phyloP scores from a whole-genome alignment of 2,329 filamentous ascomycete species.

The Colletotrichum cuscutae region DNA sequence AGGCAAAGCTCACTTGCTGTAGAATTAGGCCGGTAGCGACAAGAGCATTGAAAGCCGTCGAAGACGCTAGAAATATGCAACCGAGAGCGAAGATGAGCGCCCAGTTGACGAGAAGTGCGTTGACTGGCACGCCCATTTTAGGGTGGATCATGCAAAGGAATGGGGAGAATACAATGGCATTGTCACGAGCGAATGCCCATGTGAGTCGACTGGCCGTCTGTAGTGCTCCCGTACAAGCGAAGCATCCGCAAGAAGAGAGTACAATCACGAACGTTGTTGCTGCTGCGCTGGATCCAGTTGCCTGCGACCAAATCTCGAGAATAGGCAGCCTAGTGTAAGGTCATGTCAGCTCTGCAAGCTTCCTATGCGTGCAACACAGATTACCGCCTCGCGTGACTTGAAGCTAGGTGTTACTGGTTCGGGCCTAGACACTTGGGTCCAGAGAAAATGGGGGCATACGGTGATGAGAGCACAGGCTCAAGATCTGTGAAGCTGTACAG shows the following conservation, averaged over 20 bases:
- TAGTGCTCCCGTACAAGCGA: constrained; percentile 22
- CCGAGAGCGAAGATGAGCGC: constrained; percentile 1
- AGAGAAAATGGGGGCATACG: neutral
- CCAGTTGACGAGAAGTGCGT: constrained; percentile 16
- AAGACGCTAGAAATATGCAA: constrained; percentile 17
- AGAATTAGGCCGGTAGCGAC: constrained; percentile 24
- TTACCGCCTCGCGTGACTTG: too few species aligned
- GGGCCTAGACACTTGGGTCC: too few species aligned
- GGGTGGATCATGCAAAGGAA: constrained; percentile 2
- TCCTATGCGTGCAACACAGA: too few species aligned
- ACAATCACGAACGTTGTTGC: constrained; percentile 11
- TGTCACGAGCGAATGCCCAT: constrained; percentile 30
- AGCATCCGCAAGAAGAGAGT: constrained; percentile 8
- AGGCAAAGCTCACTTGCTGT: constrained; percentile 27
- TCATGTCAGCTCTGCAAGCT: neutral
- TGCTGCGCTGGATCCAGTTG: neutral
- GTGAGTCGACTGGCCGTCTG: constrained; percentile 26
- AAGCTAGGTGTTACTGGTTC: too few species aligned
- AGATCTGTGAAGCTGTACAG: constrained; percentile 39
- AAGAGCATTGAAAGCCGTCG: constrained; percentile 28
- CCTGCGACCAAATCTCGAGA: constrained; percentile 27
- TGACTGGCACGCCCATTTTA: constrained; percentile 8
- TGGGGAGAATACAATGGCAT: constrained; percentile 10
- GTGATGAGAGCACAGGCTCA: constrained; percentile 26
- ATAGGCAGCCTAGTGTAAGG: neutral